A percentile compares a stretch with the other conserved stretches of the same genome.
These are phyloP conservation scores for Elongisporangium senticosum DNA, from an alignment of 352 stramenopile species.

Conservation along the genomic window DNA sequence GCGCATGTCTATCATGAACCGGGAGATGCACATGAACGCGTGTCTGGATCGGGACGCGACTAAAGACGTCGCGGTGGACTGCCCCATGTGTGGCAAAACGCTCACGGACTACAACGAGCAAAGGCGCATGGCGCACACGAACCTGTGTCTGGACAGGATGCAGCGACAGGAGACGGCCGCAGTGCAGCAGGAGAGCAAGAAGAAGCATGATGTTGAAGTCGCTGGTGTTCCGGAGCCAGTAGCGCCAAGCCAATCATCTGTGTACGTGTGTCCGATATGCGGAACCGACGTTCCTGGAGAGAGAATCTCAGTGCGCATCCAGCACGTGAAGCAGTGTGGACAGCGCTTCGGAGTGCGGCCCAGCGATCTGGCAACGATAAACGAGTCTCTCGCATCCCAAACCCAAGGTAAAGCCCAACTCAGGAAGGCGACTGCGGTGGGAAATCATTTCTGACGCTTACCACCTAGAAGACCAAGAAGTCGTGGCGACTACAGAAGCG, in stretches of 20 bases:
- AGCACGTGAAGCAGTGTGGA: conserved; percentile 76
- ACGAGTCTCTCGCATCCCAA: conserved; percentile 4
- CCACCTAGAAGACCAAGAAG: neutral
- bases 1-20: conserved; percentile 34
- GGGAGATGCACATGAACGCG: conserved; percentile 64
- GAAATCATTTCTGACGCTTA: no score
- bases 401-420: neutral
- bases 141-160: conserved; percentile 50
- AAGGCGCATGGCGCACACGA: conserved; percentile 58
- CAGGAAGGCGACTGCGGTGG: no score
- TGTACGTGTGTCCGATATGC: conserved; percentile 69
- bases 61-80: conserved; percentile 30
- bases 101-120: conserved; percentile 67
- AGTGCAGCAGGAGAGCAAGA: conserved; percentile 1
- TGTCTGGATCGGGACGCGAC: conserved; percentile 48
- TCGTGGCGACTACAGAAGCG: conserved; percentile 1
- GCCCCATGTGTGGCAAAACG: conserved; percentile 46
- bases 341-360: conserved; percentile 60
- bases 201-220: neutral
- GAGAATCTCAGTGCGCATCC: conserved; percentile 40
- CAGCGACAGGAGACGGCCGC: conserved; percentile 1
- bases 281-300: conserved; percentile 35
- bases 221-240: neutral
- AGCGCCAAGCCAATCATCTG: neutral
- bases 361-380: conserved; percentile 32